Conservation (phyloP, 768 basidiomycete species). For the Panaeolus cyanescens region DNA sequence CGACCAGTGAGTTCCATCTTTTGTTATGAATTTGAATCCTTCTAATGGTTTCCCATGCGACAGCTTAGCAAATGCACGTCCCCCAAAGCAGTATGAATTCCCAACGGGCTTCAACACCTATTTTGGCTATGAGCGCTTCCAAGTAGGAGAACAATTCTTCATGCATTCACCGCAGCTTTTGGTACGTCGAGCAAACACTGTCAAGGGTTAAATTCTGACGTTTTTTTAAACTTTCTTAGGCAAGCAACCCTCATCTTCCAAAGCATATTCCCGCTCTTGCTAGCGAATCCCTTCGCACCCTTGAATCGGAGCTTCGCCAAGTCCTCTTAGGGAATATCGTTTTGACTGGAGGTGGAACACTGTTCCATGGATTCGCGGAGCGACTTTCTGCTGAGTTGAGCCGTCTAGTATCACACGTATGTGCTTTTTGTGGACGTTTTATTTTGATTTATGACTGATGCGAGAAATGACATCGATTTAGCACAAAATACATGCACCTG, state of each 20-base stretch:
- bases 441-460: background rate
- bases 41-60: background rate
- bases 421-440: slow-evolving; percentile 26
- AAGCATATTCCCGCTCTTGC: slow-evolving; percentile 79
- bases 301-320: slow-evolving; percentile 90
- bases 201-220: background rate
- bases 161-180: slow-evolving; percentile 61
- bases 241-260: slow-evolving; percentile 66
- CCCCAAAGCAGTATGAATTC: slow-evolving; percentile 85
- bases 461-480: slow-evolving; percentile 26
- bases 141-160: slow-evolving; percentile 90
- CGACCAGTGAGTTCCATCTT: slow-evolving; percentile 62
- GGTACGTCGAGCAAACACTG: slow-evolving; percentile 32
- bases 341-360: slow-evolving; percentile 90
- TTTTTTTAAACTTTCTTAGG: slow-evolving; percentile 27
- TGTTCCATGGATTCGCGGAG: slow-evolving; percentile 85
- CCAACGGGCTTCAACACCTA: slow-evolving; percentile 88
- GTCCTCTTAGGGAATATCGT: slow-evolving; percentile 92
- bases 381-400: slow-evolving; percentile 77
- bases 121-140: slow-evolving; percentile 81
- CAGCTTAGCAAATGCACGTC: slow-evolving; percentile 61
- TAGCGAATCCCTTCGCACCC: slow-evolving; percentile 74
- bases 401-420: slow-evolving; percentile 76
- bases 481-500: slow-evolving; percentile 92
- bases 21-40: background rate